Percentiles rank a stretch among this genome's conserved stretches.
These are phyloP conservation scores for Plantago ovata DNA, from an alignment of 257 asterid genomes.

Conservation along the genomic window DNA sequence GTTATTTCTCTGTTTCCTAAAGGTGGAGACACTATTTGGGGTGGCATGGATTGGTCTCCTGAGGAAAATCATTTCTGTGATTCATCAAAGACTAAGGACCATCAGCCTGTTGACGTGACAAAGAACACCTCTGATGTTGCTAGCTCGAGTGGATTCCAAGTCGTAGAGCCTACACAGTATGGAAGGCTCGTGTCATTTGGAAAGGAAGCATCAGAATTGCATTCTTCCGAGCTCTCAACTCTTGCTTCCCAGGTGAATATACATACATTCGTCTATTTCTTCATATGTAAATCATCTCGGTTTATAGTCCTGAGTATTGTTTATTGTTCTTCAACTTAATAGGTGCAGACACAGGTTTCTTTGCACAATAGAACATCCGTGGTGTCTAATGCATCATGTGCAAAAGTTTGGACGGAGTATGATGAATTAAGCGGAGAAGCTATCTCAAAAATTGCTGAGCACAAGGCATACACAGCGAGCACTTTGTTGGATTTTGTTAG, in stretches of 20 bases:
- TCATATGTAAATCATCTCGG: neutral
- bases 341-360: conserved; percentile 25
- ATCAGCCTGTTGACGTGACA: conserved; percentile 21
- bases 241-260: conserved; percentile 38
- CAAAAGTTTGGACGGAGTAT: conserved; percentile 74
- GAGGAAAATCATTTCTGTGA: conserved; percentile 67
- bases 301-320: neutral
- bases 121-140: conserved; percentile 31
- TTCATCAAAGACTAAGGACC: conserved; percentile 26
- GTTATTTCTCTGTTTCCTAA: conserved; percentile 71
- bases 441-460: conserved; percentile 39
- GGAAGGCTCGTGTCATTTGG: conserved; percentile 80
- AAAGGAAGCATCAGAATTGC: conserved; percentile 53
- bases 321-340: conserved; percentile 1
- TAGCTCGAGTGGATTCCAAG: conserved; percentile 23
- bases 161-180: conserved; percentile 42
- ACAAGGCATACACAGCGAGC: conserved; percentile 56
- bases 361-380: conserved; percentile 23
- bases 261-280: neutral
- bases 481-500: conserved; percentile 63
- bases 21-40: conserved; percentile 96
- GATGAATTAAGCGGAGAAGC: conserved; percentile 56
- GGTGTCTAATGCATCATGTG: conserved; percentile 39
- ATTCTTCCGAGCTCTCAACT: conserved; percentile 44
- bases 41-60: conserved; percentile 75